phyloP scores from a whole-genome alignment of 2,329 filamentous ascomycete genomes.

The Epichloe baconii region DNA sequence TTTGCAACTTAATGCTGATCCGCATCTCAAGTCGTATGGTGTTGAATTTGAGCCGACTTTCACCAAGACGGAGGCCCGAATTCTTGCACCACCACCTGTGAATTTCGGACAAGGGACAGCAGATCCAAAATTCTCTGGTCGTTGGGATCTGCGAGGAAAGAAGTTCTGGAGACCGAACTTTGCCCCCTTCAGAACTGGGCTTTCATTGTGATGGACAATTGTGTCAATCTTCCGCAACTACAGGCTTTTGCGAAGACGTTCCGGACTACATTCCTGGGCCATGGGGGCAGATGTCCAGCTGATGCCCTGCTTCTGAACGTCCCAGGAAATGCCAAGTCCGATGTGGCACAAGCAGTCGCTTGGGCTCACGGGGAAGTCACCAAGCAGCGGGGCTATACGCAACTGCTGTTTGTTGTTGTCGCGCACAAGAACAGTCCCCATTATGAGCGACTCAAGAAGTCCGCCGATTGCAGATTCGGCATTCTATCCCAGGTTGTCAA shows the following conservation, averaged over 20 bases:
- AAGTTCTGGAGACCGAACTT: constrained; percentile 56
- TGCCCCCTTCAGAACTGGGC: constrained; percentile 60
- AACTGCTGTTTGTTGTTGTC: constrained; percentile 71
- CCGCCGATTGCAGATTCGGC: constrained; percentile 73
- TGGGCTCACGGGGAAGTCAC: constrained; percentile 35
- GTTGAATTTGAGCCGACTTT: constrained; percentile 54
- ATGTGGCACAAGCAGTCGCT: constrained; percentile 37
- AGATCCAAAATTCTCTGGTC: constrained; percentile 54
- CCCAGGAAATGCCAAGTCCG: constrained; percentile 20
- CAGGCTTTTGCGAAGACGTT: constrained; percentile 28
- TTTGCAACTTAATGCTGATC: constrained; percentile 56
- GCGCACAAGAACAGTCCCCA: constrained; percentile 54
- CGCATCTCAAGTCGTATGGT: constrained; percentile 58
- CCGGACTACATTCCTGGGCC: constrained; percentile 30
- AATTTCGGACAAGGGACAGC: constrained; percentile 46
- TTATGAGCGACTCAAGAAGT: constrained; percentile 84
- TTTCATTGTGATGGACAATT: constrained; percentile 51
- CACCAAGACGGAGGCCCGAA: constrained; percentile 52
- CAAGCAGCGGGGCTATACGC: constrained; percentile 42
- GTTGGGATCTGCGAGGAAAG: constrained; percentile 79
- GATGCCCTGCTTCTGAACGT: constrained; percentile 23
- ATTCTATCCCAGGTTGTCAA: constrained; percentile 76
- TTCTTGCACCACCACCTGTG: constrained; percentile 60
- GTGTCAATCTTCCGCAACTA: constrained; percentile 27
- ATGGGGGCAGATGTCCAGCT: constrained; percentile 31